phyloP scores from a whole-genome alignment of 345 rosid genomes.

The Lepidium sativum region DNA sequence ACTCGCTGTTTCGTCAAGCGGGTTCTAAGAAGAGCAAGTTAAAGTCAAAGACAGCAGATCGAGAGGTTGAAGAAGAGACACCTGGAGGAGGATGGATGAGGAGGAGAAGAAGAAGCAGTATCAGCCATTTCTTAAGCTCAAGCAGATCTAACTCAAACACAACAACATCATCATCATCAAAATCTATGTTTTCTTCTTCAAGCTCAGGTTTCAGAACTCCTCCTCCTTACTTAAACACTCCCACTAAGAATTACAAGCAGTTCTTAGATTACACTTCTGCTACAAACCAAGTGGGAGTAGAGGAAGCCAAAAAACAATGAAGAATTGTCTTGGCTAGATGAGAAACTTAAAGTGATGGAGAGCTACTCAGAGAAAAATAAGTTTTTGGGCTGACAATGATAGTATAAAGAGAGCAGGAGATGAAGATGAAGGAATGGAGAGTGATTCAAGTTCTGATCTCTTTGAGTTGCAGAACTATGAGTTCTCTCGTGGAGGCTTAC shows the following conservation, averaged over 20 bases:
- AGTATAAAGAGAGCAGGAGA: conserved; percentile 24
- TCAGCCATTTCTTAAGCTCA: conserved; percentile 73
- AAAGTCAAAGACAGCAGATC: conserved; percentile 28
- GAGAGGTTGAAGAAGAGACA: conserved; percentile 44
- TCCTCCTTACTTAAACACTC: conserved; percentile 54
- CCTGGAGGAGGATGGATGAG: conserved; percentile 34
- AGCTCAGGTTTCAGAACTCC: conserved; percentile 74
- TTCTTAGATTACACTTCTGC: conserved; percentile 41
- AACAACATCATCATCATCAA: conserved; percentile 28
- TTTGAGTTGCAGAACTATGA: conserved; percentile 83
- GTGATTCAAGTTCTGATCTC: conserved; percentile 95
- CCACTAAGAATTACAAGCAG: conserved; percentile 49
- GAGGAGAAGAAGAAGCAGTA: conserved; percentile 81
- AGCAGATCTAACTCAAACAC: conserved; percentile 33
- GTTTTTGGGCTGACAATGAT: conserved; percentile 16
- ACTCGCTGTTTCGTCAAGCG: conserved; percentile 76
- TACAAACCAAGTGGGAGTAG: conserved; percentile 37
- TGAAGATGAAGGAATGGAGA: conserved; percentile 61
- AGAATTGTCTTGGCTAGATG: conserved; percentile 34
- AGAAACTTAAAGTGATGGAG: conserved; percentile 30
- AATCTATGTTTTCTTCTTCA: conserved; percentile 52
- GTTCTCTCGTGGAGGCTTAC: conserved; percentile 66
- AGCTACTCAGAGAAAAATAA: conserved; percentile 25
- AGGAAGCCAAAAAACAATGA: conserved; percentile 23
- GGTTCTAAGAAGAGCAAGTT: conserved; percentile 63